Base-by-base conservation (phyloP, 164 flowering plant species). In the Saururus chinensis region DNA sequence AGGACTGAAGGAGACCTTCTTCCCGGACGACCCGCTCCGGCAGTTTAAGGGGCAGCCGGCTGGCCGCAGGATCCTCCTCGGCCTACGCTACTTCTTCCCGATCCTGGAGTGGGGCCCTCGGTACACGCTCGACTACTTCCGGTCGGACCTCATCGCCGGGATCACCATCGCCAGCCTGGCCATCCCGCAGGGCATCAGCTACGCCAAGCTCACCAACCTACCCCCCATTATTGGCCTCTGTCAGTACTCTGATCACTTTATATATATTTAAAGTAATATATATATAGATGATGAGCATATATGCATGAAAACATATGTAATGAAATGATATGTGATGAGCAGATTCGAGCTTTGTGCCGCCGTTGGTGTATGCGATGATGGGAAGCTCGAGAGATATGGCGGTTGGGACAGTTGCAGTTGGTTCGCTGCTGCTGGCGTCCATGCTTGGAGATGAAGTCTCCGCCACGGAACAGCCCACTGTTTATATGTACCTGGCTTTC, bases 321-420 rank as follows among this genome's bases (percentile, higher is more conserved):
- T 45, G 0, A 45, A 3, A 8, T 9, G 2, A 17, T 12, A 8
- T 45, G 49, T 45, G 17, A 12, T 1, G 26, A 66, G 76, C 75
- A 92, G 98, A 92, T 76, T 89, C 90, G 19, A 87, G 95, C 66
- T 92, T 89, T 60, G 85, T 89, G 6, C 98, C 98, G 7, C 92
- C 98, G 0, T 55, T 92, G 4, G 51, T 92, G 0, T 92, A 92
- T 51, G 84, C 96, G 0, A 40, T 83, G 4, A 76, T 92, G 16
- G 98, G 98, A 26, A 85, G 84, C 61, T 91, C 98, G 0, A 88
- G 81, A 65, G 72, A 82, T 60, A 53, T 91, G 0, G 96, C 96
- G 0, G 84, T 92, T 14, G 96, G 98, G 20, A 83, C 87, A 0
- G 83, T 89, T 16, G 98, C 98, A 0, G 87, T 90, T 0, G 72